Percentiles rank a stretch among this genome's conserved stretches.
Conservation (phyloP, 1,284 basidiomycete genomes). For the Sporisorium reilianum region DNA sequence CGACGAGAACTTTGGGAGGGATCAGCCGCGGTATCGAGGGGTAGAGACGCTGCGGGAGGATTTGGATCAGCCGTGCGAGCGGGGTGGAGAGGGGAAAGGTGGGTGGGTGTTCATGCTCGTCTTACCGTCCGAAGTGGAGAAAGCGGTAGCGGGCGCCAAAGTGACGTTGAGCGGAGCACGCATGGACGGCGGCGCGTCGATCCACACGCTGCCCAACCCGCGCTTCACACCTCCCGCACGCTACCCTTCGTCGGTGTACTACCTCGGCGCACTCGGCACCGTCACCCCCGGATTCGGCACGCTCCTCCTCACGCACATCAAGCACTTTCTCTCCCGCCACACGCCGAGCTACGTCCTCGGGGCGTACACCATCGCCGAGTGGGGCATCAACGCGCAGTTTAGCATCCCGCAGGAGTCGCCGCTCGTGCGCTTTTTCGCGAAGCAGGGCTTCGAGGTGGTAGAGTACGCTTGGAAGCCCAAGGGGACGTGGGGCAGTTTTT, state of each 20-base stretch:
- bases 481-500: slow-evolving; percentile 33
- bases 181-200: slow-evolving; percentile 22
- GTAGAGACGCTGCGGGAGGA: slow-evolving; percentile 5
- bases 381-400: slow-evolving; percentile 14
- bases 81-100: slow-evolving; percentile 6
- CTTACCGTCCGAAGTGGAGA: not conserved
- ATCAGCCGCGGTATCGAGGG: slow-evolving; percentile 8
- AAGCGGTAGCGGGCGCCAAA: slow-evolving; percentile 28
- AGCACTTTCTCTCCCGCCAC: slow-evolving; percentile 8
- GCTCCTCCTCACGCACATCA: slow-evolving; percentile 18
- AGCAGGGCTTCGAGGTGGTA: slow-evolving; percentile 19
- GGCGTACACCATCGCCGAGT: slow-evolving; percentile 32
- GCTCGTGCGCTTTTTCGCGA: slow-evolving; percentile 16
- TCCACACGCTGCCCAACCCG: slow-evolving; percentile 8
- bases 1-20: slow-evolving; percentile 17
- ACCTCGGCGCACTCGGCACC: slow-evolving; percentile 27
- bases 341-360: not conserved
- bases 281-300: slow-evolving; percentile 14
- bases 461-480: slow-evolving; percentile 31
- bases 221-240: not conserved
- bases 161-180: slow-evolving; percentile 23
- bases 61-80: too few relatives aligned
- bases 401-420: slow-evolving; percentile 8
- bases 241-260: slow-evolving; percentile 3
- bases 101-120: slow-evolving; percentile 23